These are phyloP conservation scores for Lecanicillium sp. DNA, from an alignment of 2,329 filamentous ascomycete genomes.

Conservation along the genomic window DNA sequence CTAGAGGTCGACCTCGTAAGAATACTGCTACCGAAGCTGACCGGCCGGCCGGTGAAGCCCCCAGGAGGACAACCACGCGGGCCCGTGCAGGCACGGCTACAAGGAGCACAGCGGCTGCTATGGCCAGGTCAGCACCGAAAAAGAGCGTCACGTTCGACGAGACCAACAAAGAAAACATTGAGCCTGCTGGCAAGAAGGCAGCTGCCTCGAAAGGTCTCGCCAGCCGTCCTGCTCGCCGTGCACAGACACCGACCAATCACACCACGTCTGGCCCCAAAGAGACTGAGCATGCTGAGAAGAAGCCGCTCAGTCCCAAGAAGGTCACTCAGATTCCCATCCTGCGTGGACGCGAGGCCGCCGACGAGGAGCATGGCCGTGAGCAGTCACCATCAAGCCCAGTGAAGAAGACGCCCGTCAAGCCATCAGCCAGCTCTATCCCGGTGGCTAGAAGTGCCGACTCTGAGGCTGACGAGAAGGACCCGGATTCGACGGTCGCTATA, in stretches of 20 bases:
- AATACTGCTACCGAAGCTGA: slow-evolving; percentile 17
- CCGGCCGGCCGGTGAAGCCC: slow-evolving; percentile 8
- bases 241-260: slow-evolving; percentile 21
- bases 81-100: slow-evolving; percentile 14
- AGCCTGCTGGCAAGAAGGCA: slow-evolving; percentile 33
- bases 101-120: slow-evolving; percentile 15
- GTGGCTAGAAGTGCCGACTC: slow-evolving; percentile 9
- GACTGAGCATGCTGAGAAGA: slow-evolving; percentile 30
- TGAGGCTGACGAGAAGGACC: slow-evolving; percentile 7
- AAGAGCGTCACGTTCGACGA: slow-evolving; percentile 59
- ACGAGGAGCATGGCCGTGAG: slow-evolving; percentile 50
- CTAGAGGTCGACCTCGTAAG: slow-evolving; percentile 38
- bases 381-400: slow-evolving; percentile 19
- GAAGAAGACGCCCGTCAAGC: slow-evolving; percentile 36
- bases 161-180: slow-evolving; percentile 57
- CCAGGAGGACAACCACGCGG: slow-evolving; percentile 12
- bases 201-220: slow-evolving; percentile 27
- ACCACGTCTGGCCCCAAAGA: slow-evolving; percentile 20
- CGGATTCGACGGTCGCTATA: slow-evolving; percentile 18
- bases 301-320: slow-evolving; percentile 58
- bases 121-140: slow-evolving; percentile 24
- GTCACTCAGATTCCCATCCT: slow-evolving; percentile 46
- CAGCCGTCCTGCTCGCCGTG: slow-evolving; percentile 36
- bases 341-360: slow-evolving; percentile 39
- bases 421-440: background rate